These are phyloP conservation scores for Lachnellula subtilissima DNA, from an alignment of 2,329 filamentous ascomycete species.

Conservation along the genomic window DNA sequence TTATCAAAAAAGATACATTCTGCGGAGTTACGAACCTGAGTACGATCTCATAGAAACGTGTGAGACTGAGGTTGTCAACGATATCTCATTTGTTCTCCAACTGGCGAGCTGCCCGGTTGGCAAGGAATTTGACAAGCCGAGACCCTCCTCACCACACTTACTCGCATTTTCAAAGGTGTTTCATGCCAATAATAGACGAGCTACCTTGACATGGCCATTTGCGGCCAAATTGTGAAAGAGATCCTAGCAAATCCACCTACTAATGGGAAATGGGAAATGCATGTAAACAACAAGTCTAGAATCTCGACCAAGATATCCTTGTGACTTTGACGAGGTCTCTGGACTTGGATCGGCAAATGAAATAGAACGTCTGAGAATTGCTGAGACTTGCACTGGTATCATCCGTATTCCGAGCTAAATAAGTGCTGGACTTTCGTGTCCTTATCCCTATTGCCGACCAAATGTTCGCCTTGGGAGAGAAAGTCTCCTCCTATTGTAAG, in stretches of 20 bases:
- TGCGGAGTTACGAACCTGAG: neutral
- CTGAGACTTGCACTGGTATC: constrained; percentile 3
- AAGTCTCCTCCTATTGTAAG: constrained; percentile 4
- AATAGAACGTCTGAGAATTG: neutral
- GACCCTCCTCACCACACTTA: no score
- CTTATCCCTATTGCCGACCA: constrained; percentile 1
- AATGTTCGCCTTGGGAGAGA: neutral
- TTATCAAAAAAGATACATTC: constrained; percentile 5
- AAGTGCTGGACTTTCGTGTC: neutral
- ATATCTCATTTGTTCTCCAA: neutral
- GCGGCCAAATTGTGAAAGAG: no score
- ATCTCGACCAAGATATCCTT: neutral
- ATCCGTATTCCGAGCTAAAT: constrained; percentile 4
- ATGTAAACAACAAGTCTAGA: neutral
- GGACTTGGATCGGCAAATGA: neutral
- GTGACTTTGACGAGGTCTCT: no score
- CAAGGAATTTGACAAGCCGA: neutral
- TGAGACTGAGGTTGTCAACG: neutral
- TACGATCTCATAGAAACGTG: neutral
- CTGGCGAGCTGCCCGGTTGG: neutral
- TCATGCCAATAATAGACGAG: neutral
- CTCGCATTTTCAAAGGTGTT: neutral
- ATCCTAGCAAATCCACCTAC: neutral
- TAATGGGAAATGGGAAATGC: neutral
- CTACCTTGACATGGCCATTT: neutral